Evolutionary conservation across 2,329 filamentous ascomycete genomes (phyloP).

Genomic region (Trichophyton rubrum): DNA sequence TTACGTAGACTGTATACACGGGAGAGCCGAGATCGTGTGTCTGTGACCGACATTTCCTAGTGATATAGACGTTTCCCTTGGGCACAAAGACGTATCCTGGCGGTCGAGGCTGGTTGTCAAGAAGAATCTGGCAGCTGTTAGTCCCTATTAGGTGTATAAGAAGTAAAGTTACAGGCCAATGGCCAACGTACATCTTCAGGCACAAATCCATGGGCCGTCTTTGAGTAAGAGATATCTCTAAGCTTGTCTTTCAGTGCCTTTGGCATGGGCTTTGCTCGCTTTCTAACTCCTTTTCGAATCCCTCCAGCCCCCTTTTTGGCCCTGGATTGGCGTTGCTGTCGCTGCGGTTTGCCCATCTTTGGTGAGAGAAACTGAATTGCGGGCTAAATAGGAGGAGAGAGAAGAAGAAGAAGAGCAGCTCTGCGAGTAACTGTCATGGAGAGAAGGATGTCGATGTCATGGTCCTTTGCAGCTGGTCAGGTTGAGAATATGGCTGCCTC

Average conservation of each 20-base stretch:
- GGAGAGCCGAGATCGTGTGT: slow-evolving; percentile 22
- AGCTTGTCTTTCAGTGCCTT: neutral
- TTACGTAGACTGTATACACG: slow-evolving; percentile 30
- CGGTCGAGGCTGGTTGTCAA: slow-evolving; percentile 19
- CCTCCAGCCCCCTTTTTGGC: neutral
- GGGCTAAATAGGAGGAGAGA: neutral
- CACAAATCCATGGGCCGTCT: neutral
- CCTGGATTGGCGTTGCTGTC: neutral
- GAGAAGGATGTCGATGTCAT: neutral
- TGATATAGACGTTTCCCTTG: slow-evolving; percentile 33
- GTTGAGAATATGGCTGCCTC: too few relatives aligned
- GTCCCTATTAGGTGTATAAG: neutral
- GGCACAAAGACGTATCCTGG: slow-evolving; percentile 29
- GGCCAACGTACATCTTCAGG: slow-evolving; percentile 1
- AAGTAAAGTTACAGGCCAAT: neutral
- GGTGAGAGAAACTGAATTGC: neutral
- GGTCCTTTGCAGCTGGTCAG: neutral
- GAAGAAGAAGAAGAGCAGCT: neutral
- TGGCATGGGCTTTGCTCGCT: neutral
- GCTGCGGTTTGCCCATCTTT: neutral
- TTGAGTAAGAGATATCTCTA: neutral
- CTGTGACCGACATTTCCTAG: slow-evolving; percentile 29
- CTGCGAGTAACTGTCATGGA: too few relatives aligned
- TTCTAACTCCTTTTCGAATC: neutral
- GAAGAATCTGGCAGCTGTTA: slow-evolving; percentile 20